Base-by-base conservation (phyloP, 805 yeast genomes). In the Saccharomycopsis microspora region DNA sequence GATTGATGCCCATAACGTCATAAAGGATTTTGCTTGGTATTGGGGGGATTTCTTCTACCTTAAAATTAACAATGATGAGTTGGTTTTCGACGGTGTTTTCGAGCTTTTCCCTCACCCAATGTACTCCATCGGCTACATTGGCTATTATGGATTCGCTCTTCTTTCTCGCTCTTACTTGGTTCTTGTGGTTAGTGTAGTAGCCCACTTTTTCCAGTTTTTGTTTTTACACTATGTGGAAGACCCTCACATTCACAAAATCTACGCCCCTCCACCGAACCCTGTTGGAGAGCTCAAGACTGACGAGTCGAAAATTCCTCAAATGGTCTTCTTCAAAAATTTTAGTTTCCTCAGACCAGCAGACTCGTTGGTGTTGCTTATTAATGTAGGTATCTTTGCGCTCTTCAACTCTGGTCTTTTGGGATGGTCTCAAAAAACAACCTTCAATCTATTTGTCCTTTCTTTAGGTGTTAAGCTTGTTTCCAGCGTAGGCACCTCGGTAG, bases 31-130 rank as follows among this genome's bases (percentile, higher is more conserved):
- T 60, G 95, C 95, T 7, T 85, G 95, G 95, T 85, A 85, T 63
- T 85, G 95, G 95, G 95, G 95, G 31, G 95, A 86, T 64, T 85
- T 85, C 65, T 85, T 85, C 72, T 85, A 85, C 65, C 68, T 87
- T 47, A 84, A 83, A 60, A 76, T 75, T 53, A 76, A 71, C 60
- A 78, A 76, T 48, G 64, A 71, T 40, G 81, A 82, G 50, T 71
- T 85, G 57, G 81, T 85, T 32, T 85, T 85, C 64, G 95, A 86
- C 61, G 95, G 95, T 39, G 93, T 85, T 6, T 85, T 85, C 62
- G 90, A 85, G 62, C 74, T 85, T 72, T 85, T 88, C 10, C 95
- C 95, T 19, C 95, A 85, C 60, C 95, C 95, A 46, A 85, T 85
- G 95, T 85, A 85, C 62, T 83, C 94, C 0, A 82, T 86, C 48